Conservation (phyloP, 495 filamentous ascomycete species). For the Neurospora sp. region DNA sequence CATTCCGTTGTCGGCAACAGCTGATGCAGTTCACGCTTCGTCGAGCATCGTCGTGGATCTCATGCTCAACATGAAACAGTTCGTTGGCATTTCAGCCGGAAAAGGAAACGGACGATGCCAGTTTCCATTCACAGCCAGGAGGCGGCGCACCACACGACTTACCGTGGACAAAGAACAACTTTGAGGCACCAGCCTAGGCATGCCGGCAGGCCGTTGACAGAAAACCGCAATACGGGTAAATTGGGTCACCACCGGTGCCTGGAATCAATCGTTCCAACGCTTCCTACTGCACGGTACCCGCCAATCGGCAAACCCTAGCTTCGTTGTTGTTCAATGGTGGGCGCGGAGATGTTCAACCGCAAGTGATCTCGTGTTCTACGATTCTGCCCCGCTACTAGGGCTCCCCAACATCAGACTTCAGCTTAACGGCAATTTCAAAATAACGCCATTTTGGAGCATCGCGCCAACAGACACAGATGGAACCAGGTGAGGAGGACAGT, state of each 20-base stretch:
- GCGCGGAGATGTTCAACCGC: not conserved
- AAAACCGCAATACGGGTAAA: not conserved
- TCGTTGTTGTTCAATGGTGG: not conserved
- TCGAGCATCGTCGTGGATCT: not conserved
- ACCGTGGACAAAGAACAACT: not conserved
- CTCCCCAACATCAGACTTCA: not conserved
- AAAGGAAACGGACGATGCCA: not conserved
- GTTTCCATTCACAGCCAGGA: too few relatives aligned
- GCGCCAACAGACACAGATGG: not conserved
- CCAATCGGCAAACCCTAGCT: not conserved
- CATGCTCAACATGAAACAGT: not conserved
- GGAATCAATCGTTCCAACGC: not conserved
- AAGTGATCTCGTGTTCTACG: not conserved
- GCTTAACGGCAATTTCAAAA: not conserved
- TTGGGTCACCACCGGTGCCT: not conserved
- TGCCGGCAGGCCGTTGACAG: not conserved
- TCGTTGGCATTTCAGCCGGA: not conserved
- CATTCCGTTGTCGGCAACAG: not conserved
- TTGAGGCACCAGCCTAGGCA: not conserved
- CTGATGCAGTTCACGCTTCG: not conserved
- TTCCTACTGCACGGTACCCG: not conserved
- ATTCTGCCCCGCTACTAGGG: not conserved
- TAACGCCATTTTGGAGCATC: not conserved
- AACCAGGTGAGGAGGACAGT: not conserved
- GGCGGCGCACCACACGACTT: not conserved